These are phyloP conservation scores for Hypoxylon sp. DNA, from an alignment of 2,329 filamentous ascomycete species.

Conservation along the genomic window DNA sequence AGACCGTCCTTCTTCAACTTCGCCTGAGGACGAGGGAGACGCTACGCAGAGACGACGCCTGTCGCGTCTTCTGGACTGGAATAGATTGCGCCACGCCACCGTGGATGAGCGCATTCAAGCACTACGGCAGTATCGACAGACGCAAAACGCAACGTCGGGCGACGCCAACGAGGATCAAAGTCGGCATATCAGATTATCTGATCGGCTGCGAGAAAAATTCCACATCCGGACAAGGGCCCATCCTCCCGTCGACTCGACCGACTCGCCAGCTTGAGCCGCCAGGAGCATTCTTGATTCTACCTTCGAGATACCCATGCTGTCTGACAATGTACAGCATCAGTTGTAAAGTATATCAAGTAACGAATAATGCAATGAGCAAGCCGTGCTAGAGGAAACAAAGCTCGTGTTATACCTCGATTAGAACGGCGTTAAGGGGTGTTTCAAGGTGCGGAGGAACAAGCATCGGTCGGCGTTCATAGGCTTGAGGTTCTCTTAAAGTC, in stretches of 20 bases:
- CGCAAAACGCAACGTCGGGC: conserved; percentile 43
- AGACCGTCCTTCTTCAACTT: conserved; percentile 21
- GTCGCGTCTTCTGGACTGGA: conserved; percentile 64
- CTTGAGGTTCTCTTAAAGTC: conserved; percentile 6
- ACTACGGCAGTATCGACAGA: conserved; percentile 58
- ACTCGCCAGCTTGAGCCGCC: conserved; percentile 11
- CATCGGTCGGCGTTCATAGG: conserved; percentile 29
- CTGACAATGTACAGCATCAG: background rate
- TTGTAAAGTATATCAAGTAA: background rate
- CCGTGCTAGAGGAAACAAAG: conserved; percentile 1
- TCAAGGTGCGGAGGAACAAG: conserved; percentile 6
- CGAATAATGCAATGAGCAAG: conserved; percentile 11
- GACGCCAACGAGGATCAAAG: conserved; percentile 48
- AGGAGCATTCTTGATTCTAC: background rate
- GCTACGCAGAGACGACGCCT: conserved; percentile 52
- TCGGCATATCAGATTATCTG: conserved; percentile 55
- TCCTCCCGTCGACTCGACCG: conserved; percentile 25
- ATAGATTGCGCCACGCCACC: conserved; percentile 64
- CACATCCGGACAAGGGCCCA: conserved; percentile 59
- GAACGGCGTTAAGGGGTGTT: conserved; percentile 17
- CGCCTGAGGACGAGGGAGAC: conserved; percentile 43
- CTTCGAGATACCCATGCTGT: background rate
- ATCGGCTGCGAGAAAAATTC: conserved; percentile 62
- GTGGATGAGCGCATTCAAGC: conserved; percentile 69
- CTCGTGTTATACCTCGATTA: conserved; percentile 14